These are phyloP conservation scores for Amorphotheca resinae DNA, from an alignment of 495 filamentous ascomycete species.

Conservation along the genomic window DNA sequence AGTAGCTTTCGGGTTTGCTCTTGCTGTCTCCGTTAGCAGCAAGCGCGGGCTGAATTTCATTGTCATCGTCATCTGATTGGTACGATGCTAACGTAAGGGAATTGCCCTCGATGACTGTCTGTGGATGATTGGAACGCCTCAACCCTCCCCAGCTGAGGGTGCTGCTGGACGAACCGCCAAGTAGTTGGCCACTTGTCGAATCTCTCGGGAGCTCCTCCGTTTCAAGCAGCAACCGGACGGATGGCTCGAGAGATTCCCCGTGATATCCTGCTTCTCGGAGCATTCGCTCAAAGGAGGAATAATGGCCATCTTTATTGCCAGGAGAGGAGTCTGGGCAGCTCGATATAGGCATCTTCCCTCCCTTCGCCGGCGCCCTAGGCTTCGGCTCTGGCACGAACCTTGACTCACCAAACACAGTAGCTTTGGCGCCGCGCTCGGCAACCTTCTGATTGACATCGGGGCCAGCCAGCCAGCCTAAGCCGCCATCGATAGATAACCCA, in stretches of 20 bases:
- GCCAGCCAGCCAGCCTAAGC: constrained; percentile 40
- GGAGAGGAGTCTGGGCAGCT: background rate
- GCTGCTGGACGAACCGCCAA: too few species aligned
- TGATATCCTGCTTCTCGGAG: constrained; percentile 18
- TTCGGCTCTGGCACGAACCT: constrained; percentile 12
- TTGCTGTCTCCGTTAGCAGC: background rate
- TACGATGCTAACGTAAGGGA: background rate
- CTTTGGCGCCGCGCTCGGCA: constrained; percentile 1
- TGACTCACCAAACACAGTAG: constrained; percentile 15
- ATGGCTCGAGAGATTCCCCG: constrained; percentile 7
- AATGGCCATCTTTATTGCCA: background rate
- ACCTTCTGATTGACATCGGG: constrained; percentile 15
- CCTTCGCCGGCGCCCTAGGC: background rate
- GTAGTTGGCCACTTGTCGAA: background rate
- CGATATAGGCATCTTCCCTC: background rate
- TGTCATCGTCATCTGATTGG: constrained; percentile 2
- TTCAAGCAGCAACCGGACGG: constrained; percentile 18
- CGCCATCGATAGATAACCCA: constrained; percentile 41
- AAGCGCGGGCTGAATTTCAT: background rate
- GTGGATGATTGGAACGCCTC: background rate
- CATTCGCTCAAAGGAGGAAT: constrained; percentile 12
- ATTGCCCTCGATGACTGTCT: background rate
- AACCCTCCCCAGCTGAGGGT: background rate
- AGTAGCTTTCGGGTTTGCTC: background rate
- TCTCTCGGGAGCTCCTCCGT: constrained; percentile 8